These are phyloP conservation scores for Globisporangium nagaii DNA, from an alignment of 352 stramenopile genomes.

Conservation along the genomic window DNA sequence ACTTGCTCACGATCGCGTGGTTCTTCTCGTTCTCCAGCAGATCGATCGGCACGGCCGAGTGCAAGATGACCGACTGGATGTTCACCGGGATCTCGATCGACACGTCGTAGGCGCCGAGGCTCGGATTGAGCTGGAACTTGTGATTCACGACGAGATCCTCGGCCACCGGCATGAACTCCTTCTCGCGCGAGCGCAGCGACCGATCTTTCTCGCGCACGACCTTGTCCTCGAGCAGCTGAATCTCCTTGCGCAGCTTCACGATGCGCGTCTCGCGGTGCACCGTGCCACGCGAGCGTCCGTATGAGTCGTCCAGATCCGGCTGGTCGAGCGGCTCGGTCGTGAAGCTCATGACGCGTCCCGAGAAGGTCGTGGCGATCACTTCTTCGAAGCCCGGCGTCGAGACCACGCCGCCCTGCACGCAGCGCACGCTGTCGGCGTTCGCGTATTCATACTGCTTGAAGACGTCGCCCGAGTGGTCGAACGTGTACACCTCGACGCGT, in stretches of 20 bases:
- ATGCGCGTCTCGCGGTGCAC: slow-evolving; percentile 77
- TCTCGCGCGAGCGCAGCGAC: slow-evolving; percentile 33
- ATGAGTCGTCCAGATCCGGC: slow-evolving; percentile 63
- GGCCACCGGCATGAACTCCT: slow-evolving; percentile 59
- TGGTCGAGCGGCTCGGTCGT: slow-evolving; percentile 80
- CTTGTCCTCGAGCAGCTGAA: slow-evolving; percentile 63
- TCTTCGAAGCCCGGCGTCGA: slow-evolving; percentile 72
- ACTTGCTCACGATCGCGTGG: slow-evolving; percentile 71
- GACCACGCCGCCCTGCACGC: slow-evolving; percentile 63
- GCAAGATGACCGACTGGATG: slow-evolving; percentile 72
- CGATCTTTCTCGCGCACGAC: slow-evolving; percentile 50
- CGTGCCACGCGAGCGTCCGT: slow-evolving; percentile 66
- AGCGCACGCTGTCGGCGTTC: slow-evolving; percentile 71
- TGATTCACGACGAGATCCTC: slow-evolving; percentile 78
- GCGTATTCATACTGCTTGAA: slow-evolving; percentile 63
- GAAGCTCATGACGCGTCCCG: slow-evolving; percentile 72
- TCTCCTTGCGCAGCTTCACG: slow-evolving; percentile 75
- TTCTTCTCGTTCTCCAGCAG: slow-evolving; percentile 75
- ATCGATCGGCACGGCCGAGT: slow-evolving; percentile 70
- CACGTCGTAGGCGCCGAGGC: slow-evolving; percentile 63
- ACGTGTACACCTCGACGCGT: slow-evolving; percentile 69
- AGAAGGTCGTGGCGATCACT: slow-evolving; percentile 74
- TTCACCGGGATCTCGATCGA: slow-evolving; percentile 76
- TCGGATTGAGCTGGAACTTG: slow-evolving; percentile 73
- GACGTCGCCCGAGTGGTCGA: slow-evolving; percentile 42